phyloP scores from a whole-genome alignment of 805 yeast species.

The Barnettozyma wickerhamii region DNA sequence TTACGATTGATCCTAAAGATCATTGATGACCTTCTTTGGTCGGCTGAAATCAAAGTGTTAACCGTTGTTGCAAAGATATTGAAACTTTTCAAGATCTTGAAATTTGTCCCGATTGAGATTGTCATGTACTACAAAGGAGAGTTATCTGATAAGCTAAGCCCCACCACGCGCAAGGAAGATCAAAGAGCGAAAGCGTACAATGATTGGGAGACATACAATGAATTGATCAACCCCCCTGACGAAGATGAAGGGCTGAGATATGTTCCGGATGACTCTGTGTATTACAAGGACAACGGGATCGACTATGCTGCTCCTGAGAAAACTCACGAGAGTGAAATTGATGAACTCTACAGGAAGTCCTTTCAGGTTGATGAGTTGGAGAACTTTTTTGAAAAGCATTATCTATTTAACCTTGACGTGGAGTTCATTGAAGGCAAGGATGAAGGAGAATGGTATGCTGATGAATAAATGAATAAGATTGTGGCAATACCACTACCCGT shows the following conservation, averaged over 20 bases:
- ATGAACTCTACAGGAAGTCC: constrained; percentile 4
- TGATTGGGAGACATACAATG: constrained; percentile 1
- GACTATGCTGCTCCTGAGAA: constrained; percentile 1
- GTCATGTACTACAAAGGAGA: constrained; percentile 15
- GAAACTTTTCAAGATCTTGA: constrained; percentile 13
- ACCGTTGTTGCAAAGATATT: constrained; percentile 12
- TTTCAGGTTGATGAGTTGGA: constrained; percentile 5
- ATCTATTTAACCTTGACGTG: constrained; percentile 6
- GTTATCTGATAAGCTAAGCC: constrained; percentile 13
- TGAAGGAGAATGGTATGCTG: neutral
- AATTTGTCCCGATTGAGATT: constrained; percentile 15
- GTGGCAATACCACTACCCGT: too few species aligned
- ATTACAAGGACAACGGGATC: constrained; percentile 5
- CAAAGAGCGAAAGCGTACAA: constrained; percentile 1
- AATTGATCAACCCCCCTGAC: neutral
- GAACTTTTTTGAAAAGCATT: constrained; percentile 2
- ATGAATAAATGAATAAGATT: neutral
- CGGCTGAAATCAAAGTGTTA: constrained; percentile 16
- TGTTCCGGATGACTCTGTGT: neutral
- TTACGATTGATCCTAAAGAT: constrained; percentile 16
- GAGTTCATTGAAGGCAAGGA: neutral
- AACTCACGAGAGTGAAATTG: constrained; percentile 5
- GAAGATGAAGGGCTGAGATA: neutral
- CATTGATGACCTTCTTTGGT: constrained; percentile 19
- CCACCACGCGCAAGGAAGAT: constrained; percentile 6